Base-by-base conservation (phyloP, 768 basidiomycete genomes). In the Lactarius indigo region DNA sequence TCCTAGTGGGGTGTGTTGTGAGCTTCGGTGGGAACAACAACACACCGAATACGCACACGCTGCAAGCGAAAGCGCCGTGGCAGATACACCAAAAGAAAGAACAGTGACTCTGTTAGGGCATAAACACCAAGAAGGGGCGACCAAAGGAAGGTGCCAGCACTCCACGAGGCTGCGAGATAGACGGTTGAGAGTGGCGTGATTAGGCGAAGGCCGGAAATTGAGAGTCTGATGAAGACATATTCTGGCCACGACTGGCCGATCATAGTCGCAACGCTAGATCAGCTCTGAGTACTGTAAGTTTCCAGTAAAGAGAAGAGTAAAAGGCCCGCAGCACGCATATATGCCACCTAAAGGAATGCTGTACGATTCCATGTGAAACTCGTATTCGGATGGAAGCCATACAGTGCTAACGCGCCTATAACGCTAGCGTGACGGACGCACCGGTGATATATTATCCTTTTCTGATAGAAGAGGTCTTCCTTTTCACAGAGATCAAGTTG, bases 161-260 rank as follows among this genome's bases (percentile, higher is more conserved):
- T 75, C 23, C 71, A 66, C 66, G 39, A 73, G 72, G 31, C 70
- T 66, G 12, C 81, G 67, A 69, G 76, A 79, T 69, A 79, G 41
- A 64, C 12, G 9, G 82, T 70, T 73, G 85, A 85, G 44, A 79
- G 72, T 18, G 86, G 86, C 0, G 83, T 80, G 33, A 87, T 70
- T 66, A 81, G 76, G 28, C 80, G 83, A 30, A 88, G 78, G 8
- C 66, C 72, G 10, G 75, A 39, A 58, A 89, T 86, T 47, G 75
- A 76, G 10, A 72, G 56, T 59, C 78, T 79, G 58, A 89, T 87
- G 70, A 83, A 81, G 64, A 85, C 66, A 72, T 84, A 86, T 75
- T 87, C 86, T 2, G 77, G 75, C 42, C 79, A 47, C 26, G 72
- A 76, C 28, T 68, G 63, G 5, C 76, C 75, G 47, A 78, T 74